Evolutionary conservation across 148 eudicot species (phyloP).

Genomic region (Suaeda aralocaspica): DNA sequence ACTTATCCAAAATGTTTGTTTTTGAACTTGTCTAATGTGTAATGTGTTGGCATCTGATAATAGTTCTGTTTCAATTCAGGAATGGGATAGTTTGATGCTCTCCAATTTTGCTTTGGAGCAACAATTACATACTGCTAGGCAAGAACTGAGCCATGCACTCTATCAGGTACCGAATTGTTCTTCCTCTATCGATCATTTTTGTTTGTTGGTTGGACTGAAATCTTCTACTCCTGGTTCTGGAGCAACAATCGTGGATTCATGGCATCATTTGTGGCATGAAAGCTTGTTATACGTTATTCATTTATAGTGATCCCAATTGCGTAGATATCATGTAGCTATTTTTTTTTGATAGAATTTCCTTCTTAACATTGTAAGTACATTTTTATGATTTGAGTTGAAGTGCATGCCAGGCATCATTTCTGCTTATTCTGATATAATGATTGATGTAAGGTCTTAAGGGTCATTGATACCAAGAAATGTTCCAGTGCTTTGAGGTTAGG

Average conservation of each 20-base stretch:
- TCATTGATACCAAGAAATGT: too few species aligned
- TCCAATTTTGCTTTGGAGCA: slow-evolving; percentile 92
- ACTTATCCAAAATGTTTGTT: background rate
- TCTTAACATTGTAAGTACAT: background rate
- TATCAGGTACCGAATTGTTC: slow-evolving; percentile 64
- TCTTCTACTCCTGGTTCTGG: background rate
- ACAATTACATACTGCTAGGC: slow-evolving; percentile 92
- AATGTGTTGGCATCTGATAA: slow-evolving; percentile 14
- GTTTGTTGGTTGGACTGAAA: background rate
- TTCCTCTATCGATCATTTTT: background rate
- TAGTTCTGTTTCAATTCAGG: slow-evolving; percentile 38
- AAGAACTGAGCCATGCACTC: slow-evolving; percentile 93
- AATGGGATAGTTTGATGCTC: slow-evolving; percentile 95
- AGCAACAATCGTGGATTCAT: background rate
- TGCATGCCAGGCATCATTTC: background rate
- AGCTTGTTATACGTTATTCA: background rate
- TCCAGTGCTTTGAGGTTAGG: too few species aligned
- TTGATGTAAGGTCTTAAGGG: background rate
- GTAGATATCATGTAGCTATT: background rate
- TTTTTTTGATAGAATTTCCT: background rate
- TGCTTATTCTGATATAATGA: background rate
- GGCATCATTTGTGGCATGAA: background rate
- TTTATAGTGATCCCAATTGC: background rate
- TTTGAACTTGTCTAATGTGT: background rate
- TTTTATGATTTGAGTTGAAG: background rate